These are phyloP conservation scores for Podila clonocystis DNA, from an alignment of 192 early-diverging fungal species.

Conservation along the genomic window DNA sequence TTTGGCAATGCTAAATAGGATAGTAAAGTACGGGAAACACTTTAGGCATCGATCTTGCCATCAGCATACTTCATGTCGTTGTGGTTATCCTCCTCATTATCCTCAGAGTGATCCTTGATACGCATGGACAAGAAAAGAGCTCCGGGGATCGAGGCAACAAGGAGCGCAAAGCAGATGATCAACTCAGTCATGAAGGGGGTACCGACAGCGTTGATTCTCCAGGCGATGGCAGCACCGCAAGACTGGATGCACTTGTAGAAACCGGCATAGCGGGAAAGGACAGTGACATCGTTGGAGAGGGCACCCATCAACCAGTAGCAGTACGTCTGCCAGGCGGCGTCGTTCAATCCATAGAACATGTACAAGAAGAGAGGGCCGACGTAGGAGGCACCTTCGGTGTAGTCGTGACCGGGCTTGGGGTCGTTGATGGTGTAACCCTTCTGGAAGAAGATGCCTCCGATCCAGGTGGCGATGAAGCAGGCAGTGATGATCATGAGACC, in stretches of 20 bases:
- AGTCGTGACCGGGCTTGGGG: conserved; percentile 41
- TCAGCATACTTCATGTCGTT: neutral
- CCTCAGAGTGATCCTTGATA: conserved; percentile 12
- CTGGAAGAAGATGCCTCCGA: conserved; percentile 62
- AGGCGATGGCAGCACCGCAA: conserved; percentile 70
- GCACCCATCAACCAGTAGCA: conserved; percentile 85
- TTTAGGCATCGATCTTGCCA: neutral
- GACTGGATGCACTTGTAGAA: conserved; percentile 91
- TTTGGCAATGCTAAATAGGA: too few relatives aligned
- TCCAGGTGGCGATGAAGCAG: conserved; percentile 64
- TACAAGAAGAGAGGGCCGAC: conserved; percentile 70
- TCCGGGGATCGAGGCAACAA: conserved; percentile 18
- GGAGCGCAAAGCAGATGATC: conserved; percentile 16
- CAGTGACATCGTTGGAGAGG: conserved; percentile 77
- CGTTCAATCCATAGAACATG: conserved; percentile 73
- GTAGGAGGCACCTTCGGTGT: conserved; percentile 19
- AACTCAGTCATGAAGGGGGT: conserved; percentile 13
- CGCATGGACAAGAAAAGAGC: conserved; percentile 1
- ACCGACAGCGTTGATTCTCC: conserved; percentile 64
- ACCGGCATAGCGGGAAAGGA: conserved; percentile 74
- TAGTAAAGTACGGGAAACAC: too few relatives aligned
- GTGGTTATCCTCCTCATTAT: neutral
- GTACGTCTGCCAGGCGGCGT: conserved; percentile 76
- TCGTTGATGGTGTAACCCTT: conserved; percentile 46
- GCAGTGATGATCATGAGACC: conserved; percentile 56